Percentiles rank a stretch among this genome's conserved stretches.
Conservation (phyloP, 2,329 filamentous ascomycete genomes). For the Pleomassaria siparia region DNA sequence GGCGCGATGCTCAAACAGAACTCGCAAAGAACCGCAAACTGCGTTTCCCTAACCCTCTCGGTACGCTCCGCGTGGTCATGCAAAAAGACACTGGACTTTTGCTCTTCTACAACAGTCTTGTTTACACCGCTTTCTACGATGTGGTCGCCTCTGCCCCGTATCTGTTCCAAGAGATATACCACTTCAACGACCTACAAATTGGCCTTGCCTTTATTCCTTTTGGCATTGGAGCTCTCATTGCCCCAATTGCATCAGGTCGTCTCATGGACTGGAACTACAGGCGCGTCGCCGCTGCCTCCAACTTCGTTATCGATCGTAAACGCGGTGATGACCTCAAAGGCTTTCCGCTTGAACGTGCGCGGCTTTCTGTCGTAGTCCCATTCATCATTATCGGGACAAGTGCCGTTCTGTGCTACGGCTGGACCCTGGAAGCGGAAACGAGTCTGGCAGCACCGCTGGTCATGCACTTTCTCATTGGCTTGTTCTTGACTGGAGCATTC, state of each 20-base stretch:
- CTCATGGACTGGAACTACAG: slow-evolving; percentile 72
- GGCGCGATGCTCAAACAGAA: slow-evolving; percentile 20
- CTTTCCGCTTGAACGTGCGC: slow-evolving; percentile 55
- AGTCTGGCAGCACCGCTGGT: slow-evolving; percentile 42
- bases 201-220: slow-evolving; percentile 45
- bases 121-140: slow-evolving; percentile 54
- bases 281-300: slow-evolving; percentile 62
- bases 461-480: slow-evolving; percentile 55
- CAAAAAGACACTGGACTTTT: slow-evolving; percentile 46
- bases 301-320: slow-evolving; percentile 61
- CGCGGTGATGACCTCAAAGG: slow-evolving; percentile 52
- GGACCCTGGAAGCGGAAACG: slow-evolving; percentile 38
- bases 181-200: slow-evolving; percentile 51
- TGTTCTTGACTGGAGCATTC: slow-evolving; percentile 61
- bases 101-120: slow-evolving; percentile 37
- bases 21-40: slow-evolving; percentile 37
- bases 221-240: slow-evolving; percentile 40
- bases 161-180: slow-evolving; percentile 49
- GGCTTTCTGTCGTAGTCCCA: slow-evolving; percentile 40
- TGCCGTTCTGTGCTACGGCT: slow-evolving; percentile 42
- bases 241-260: slow-evolving; percentile 52
- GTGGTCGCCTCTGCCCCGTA: slow-evolving; percentile 51
- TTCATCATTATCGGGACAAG: slow-evolving; percentile 35
- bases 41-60: slow-evolving; percentile 49
- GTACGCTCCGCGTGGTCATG: slow-evolving; percentile 42